Conservation (phyloP, 768 basidiomycete genomes). For the Hericium alpestre region DNA sequence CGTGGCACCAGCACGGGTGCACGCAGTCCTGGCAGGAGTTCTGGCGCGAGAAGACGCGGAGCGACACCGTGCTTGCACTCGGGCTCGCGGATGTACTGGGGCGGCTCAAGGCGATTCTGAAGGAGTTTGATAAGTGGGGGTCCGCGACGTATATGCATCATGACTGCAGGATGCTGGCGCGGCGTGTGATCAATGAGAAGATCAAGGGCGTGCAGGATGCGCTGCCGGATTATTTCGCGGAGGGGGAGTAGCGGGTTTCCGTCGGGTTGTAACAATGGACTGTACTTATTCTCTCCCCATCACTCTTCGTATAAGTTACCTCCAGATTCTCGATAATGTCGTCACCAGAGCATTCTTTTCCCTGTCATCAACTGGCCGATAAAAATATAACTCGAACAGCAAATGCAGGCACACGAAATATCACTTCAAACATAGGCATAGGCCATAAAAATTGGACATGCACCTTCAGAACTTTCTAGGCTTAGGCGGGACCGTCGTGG, state of each 20-base stretch:
- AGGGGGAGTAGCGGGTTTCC: constrained; percentile 13
- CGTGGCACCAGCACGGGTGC: constrained; percentile 66
- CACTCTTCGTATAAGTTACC: not conserved
- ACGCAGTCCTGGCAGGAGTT: constrained; percentile 68
- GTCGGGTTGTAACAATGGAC: not conserved
- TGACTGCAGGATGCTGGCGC: constrained; percentile 54
- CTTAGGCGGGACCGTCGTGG: no score
- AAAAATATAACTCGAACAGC: no score
- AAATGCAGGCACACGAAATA: no score
- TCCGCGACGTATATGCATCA: constrained; percentile 72
- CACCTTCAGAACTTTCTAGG: no score
- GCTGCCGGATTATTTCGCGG: constrained; percentile 52
- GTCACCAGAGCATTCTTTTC: no score
- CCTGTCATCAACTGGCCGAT: no score
- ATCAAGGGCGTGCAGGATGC: constrained; percentile 48
- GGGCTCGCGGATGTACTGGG: constrained; percentile 61
- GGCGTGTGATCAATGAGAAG: constrained; percentile 42
- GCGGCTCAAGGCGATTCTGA: constrained; percentile 47
- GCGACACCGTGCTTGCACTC: constrained; percentile 47
- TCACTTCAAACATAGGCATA: no score
- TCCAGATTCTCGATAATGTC: not conserved
- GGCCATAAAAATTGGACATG: no score
- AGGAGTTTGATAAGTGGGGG: constrained; percentile 63
- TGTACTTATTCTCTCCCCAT: not conserved
- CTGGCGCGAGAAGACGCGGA: constrained; percentile 66